A percentile compares a stretch with the other conserved stretches of the same genome.
Evolutionary conservation across 306 rosid species (phyloP).

Genomic region (Vigna trinervia): DNA sequence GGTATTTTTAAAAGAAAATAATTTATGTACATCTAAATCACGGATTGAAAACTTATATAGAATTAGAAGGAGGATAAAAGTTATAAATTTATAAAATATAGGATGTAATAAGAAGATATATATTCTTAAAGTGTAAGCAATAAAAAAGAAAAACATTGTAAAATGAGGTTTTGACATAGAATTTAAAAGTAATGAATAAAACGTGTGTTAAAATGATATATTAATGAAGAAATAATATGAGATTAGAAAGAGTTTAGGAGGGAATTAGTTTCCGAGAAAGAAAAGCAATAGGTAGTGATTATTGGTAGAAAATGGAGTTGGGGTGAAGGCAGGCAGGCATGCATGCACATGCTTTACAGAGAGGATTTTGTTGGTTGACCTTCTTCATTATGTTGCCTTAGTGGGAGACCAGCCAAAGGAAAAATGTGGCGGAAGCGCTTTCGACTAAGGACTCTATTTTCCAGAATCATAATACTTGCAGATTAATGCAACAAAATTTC

Average conservation of each 20-base stretch:
- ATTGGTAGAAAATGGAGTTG: neutral
- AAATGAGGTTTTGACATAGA: no score
- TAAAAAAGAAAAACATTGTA: no score
- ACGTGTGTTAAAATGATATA: no score
- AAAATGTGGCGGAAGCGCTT: constrained; percentile 3
- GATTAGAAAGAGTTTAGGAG: neutral
- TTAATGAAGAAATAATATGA: no score
- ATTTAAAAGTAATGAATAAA: no score
- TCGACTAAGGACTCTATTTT: neutral
- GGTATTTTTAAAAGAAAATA: no score
- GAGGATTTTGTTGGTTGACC: neutral
- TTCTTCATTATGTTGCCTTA: constrained; percentile 6
- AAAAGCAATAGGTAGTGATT: neutral
- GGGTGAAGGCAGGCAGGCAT: neutral
- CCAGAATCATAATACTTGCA: neutral
- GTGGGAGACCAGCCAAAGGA: constrained; percentile 37
- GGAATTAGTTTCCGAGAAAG: neutral
- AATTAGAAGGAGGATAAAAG: no score
- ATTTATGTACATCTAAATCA: no score
- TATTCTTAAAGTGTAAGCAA: no score
- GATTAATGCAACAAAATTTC: neutral
- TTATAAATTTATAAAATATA: no score
- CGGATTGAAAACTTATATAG: no score
- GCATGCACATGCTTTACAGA: neutral
- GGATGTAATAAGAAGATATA: no score